Evolutionary conservation across 106 monocot species (phyloP), one percentile per base, ranked within the genome.

Genomic region (Dendrobium huoshanense): DNA sequence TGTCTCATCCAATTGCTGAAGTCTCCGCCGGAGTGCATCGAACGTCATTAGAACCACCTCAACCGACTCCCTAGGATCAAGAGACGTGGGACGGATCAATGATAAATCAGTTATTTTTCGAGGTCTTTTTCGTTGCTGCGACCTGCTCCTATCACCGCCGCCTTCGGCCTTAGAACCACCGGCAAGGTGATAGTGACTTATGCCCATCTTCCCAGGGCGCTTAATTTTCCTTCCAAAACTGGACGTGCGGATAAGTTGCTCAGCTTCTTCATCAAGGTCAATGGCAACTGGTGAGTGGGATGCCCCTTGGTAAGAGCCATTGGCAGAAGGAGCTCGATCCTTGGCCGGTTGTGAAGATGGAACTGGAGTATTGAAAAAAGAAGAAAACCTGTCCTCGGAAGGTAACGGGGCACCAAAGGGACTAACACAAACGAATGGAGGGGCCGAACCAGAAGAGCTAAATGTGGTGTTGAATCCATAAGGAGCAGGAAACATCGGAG

Each of bases 21-120:
- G 58, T 64, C 88, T 76, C 80, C 93, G 56, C 67, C 93, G 79
- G 10, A 96, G 75, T 0, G 91, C 88, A 82, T 93, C 96, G 61
- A 87, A 93, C 3, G 88, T 88, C 85, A 82, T 85, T 19, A 93
- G 86, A 33, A 93, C 70, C 10, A 77, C 85, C 47, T 91, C 91
- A 41, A 88, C 91, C 9, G 84, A 45, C 43, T 89, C 93, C 73
- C 80, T 82, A 1, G 85, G 83, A 48, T 88, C 85, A 25, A 83
- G 85, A 20, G 83, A 80, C 0, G 83, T 78, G 15, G 87, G 84
- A n/a, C 77, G 79, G 13, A 87, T 77, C 74, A 87, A 77, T 5
- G 78, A 40, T 15, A 81, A 41, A 9, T 89, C 87, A 16, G 55
- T 73, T 49, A 72, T 83, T 72, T 68, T 79, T 31, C 48, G 37